Evolutionary conservation across 2,329 filamentous ascomycete genomes (phyloP).

Genomic region (Mycosphaerella arachidis): DNA sequence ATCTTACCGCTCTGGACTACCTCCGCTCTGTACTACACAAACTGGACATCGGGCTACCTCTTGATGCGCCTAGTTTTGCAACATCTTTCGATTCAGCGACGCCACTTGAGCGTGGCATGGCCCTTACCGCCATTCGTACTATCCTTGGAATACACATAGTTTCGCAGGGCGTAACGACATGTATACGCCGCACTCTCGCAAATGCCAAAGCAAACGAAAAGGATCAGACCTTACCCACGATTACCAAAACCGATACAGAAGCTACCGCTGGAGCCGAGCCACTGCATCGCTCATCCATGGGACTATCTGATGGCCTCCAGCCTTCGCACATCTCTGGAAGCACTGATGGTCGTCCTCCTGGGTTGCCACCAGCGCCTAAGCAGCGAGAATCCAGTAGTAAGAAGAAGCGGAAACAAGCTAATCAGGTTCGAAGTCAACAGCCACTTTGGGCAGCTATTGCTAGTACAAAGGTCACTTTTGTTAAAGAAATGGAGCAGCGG

Average conservation of each 20-base stretch:
- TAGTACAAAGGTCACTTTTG: conserved; percentile 93
- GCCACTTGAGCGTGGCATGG: conserved; percentile 29
- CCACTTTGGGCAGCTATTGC: conserved; percentile 91
- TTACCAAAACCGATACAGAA: conserved; percentile 31
- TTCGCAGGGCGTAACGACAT: conserved; percentile 35
- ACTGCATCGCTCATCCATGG: conserved; percentile 15
- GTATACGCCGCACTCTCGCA: conserved; percentile 33
- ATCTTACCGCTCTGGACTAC: conserved; percentile 36
- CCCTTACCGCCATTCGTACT: conserved; percentile 30
- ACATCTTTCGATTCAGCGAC: conserved; percentile 29
- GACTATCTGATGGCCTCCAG: conserved; percentile 22
- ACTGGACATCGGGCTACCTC: conserved; percentile 29
- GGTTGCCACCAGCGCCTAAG: conserved; percentile 50
- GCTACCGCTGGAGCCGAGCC: conserved; percentile 25
- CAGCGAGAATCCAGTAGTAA: conserved; percentile 62
- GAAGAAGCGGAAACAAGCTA: conserved; percentile 85
- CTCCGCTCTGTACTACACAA: conserved; percentile 35
- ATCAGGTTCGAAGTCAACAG: conserved; percentile 83
- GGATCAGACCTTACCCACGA: conserved; percentile 25
- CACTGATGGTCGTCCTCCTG: conserved; percentile 48
- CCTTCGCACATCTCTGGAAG: conserved; percentile 27
- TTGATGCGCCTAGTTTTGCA: conserved; percentile 30
- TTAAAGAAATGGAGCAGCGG: conserved; percentile 73
- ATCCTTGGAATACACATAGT: conserved; percentile 36
- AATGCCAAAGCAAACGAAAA: conserved; percentile 35